Evolutionary conservation across 1,139 yeast genomes (phyloP).

Genomic region (Keqinozyma sinolaborantium): DNA sequence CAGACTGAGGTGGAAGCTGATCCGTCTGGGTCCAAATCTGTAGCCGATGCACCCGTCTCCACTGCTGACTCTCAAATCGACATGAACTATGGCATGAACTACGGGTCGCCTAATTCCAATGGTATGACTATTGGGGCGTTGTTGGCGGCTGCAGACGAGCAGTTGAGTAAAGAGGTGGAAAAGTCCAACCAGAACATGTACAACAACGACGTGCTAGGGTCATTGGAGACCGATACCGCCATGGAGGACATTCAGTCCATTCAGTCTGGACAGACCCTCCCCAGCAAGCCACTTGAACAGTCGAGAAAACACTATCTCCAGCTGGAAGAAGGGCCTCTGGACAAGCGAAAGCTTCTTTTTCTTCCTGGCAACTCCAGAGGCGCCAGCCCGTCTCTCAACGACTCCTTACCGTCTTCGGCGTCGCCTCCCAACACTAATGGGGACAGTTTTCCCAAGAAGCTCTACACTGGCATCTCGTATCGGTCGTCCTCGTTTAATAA

Average conservation of each 20-base stretch:
- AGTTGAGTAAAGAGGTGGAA: not conserved
- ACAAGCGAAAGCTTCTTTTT: not conserved
- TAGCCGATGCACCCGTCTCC: not conserved
- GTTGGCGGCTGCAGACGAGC: conserved; percentile 13
- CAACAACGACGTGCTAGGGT: not conserved
- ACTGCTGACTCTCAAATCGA: not conserved
- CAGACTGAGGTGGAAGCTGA: conserved; percentile 1
- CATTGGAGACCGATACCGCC: not conserved
- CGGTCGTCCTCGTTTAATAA: conserved; percentile 11
- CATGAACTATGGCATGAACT: not conserved
- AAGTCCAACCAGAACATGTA: not conserved
- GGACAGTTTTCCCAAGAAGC: conserved; percentile 4
- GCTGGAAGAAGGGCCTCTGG: not conserved
- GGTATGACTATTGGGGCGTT: conserved; percentile 11
- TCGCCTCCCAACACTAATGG: conserved; percentile 11
- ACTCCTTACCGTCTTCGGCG: conserved; percentile 14
- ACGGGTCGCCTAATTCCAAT: conserved; percentile 1
- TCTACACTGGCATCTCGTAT: conserved; percentile 11
- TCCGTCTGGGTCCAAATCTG: not conserved
- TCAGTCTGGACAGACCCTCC: not conserved
- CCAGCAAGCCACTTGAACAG: not conserved
- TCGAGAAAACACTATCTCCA: not conserved
- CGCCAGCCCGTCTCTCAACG: conserved; percentile 8
- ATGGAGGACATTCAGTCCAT: not conserved
- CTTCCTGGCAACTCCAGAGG: not conserved